phyloP scores from a whole-genome alignment of 2,329 filamentous ascomycete species.

The Xylaria hypoxylon region DNA sequence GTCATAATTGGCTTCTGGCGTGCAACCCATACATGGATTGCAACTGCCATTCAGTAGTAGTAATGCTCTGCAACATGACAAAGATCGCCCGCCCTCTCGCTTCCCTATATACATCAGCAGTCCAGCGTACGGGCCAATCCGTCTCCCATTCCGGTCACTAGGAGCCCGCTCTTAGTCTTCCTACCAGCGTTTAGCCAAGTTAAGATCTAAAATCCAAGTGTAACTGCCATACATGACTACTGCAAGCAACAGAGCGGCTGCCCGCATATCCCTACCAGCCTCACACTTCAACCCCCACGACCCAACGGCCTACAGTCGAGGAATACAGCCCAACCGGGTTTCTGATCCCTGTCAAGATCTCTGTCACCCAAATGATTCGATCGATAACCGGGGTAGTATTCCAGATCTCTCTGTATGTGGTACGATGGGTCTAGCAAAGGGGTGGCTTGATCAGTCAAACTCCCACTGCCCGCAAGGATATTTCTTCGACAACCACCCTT shows the following conservation, averaged over 20 bases:
- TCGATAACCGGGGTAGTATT: slow-evolving; percentile 40
- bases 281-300: slow-evolving; percentile 34
- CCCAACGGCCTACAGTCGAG: slow-evolving; percentile 36
- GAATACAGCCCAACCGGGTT: slow-evolving; percentile 35
- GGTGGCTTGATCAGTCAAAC: slow-evolving; percentile 25
- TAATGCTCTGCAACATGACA: slow-evolving; percentile 14
- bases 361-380: slow-evolving; percentile 31
- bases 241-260: slow-evolving; percentile 39
- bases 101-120: slow-evolving; percentile 2
- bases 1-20: slow-evolving; percentile 1
- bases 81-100: background rate
- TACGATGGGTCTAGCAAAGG: slow-evolving; percentile 30
- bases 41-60: slow-evolving; percentile 15
- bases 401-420: slow-evolving; percentile 31
- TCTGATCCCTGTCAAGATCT: slow-evolving; percentile 38
- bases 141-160: background rate
- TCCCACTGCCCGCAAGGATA: slow-evolving; percentile 10
- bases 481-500: background rate
- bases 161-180: slow-evolving; percentile 1
- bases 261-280: slow-evolving; percentile 43
- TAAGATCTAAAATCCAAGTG: slow-evolving; percentile 8
- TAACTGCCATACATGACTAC: slow-evolving; percentile 18
- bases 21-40: slow-evolving; percentile 9
- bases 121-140: background rate
- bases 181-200: background rate